Base-by-base conservation (phyloP, 768 basidiomycete genomes). In the Symmetrospora coprosmae region DNA sequence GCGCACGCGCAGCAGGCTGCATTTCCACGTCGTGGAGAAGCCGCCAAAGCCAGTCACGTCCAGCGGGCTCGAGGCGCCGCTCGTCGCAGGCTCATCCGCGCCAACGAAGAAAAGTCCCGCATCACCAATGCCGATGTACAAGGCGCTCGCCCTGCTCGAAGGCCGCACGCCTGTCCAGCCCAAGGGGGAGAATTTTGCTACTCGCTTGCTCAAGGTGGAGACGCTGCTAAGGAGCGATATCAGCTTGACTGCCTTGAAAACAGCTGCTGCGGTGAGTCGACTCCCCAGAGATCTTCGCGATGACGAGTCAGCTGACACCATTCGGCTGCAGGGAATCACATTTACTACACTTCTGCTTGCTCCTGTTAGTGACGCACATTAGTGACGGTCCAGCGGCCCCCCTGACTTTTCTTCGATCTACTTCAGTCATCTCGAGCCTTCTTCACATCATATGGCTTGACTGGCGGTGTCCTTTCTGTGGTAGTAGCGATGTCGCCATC, bases 401-500 rank as follows among this genome's bases (percentile, higher is more conserved):
- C 30, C 2, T 8, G 21, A 28, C 16, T 16, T 1, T 35, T n/a
- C 21, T 25, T 37, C 43, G 21, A 8, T 47, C 13, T 2, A 27
- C 46, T 21, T 23, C 60, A 28, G 4, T 51, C 55, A 4, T 62
- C 68, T 4, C 45, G 68, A 35, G 46, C 23, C 6, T 72, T 69
- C 65, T 71, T 71, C 61, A 67, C 70, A 25, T 55, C 62, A 35
- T 71, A 69, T 46, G 56, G 60, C 30, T 40, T 73, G 28, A 71
- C 70, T 0, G 62, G 65, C 4, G 70, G 71, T 9, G 53, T 72
- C 23, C 61, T 72, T 34, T 72, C 72, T 2, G 63, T 72, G 25
- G 65, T 71, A 27, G 69, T 72, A 35, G 71, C 71, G 2, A 59
- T 73, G 34, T 60, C 70, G 14, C 71, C 71, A 4, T 68, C 66